A percentile compares a stretch with the other conserved stretches of the same genome.
Evolutionary conservation across 177 flowering plant genomes (phyloP).

Genomic region (Vitis hybrid): DNA sequence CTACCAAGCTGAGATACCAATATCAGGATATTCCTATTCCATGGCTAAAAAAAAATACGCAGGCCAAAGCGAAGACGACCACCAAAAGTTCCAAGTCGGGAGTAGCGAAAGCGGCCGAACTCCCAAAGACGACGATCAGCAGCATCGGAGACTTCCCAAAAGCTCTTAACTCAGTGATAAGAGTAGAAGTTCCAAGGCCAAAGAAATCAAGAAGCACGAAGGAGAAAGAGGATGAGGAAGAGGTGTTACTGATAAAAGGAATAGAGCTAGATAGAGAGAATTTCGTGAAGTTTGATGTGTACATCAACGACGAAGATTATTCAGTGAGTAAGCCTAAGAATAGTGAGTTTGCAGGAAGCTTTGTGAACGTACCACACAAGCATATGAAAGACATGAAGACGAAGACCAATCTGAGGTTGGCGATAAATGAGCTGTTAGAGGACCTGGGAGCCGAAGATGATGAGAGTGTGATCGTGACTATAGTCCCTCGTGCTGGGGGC

Average conservation of each 20-base stretch:
- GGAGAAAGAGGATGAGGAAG: constrained; percentile 53
- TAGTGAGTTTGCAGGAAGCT: constrained; percentile 60
- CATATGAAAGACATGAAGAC: constrained; percentile 32
- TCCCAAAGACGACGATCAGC: background rate
- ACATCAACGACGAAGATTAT: constrained; percentile 58
- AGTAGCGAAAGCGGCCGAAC: constrained; percentile 23
- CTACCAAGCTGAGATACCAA: constrained; percentile 28
- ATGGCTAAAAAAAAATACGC: constrained; percentile 41
- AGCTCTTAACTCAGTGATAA: constrained; percentile 20
- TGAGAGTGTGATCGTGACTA: constrained; percentile 44
- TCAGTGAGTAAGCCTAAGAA: constrained; percentile 21
- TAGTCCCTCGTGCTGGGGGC: constrained; percentile 38
- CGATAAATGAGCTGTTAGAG: constrained; percentile 52
- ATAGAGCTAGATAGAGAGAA: constrained; percentile 34
- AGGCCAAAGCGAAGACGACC: constrained; percentile 9
- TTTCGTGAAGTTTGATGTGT: constrained; percentile 63
- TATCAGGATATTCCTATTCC: constrained; percentile 50
- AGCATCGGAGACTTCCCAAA: constrained; percentile 23
- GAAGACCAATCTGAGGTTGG: constrained; percentile 39
- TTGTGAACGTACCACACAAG: constrained; percentile 53
- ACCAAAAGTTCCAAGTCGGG: background rate
- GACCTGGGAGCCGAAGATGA: constrained; percentile 55
- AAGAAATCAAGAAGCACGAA: constrained; percentile 47
- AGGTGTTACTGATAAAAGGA: constrained; percentile 46
- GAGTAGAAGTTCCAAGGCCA: constrained; percentile 27